Evolutionary conservation across 148 eudicot species (phyloP).

Genomic region (Nyssa sinensis): DNA sequence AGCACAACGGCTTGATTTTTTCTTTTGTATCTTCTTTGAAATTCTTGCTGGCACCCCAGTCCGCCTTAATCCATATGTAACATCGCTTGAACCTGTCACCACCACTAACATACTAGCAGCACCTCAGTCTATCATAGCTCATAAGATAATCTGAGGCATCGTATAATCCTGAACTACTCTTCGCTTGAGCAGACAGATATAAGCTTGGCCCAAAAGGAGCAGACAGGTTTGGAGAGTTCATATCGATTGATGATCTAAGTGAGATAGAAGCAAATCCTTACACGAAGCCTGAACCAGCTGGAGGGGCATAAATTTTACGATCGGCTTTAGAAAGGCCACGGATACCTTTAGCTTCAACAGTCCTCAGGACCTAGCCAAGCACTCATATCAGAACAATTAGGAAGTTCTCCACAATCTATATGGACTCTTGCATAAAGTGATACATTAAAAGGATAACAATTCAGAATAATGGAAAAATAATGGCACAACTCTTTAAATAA

Average conservation of each 20-base stretch:
- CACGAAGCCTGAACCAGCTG: slow-evolving; percentile 97
- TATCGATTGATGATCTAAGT: slow-evolving; percentile 61
- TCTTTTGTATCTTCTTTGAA: slow-evolving; percentile 87
- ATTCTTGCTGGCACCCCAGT: slow-evolving; percentile 91
- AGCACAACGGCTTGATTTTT: slow-evolving; percentile 87
- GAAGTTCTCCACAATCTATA: neutral
- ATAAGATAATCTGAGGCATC: slow-evolving; percentile 76
- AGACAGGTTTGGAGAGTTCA: slow-evolving; percentile 48
- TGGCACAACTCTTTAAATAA: neutral
- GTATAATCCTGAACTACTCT: slow-evolving; percentile 84
- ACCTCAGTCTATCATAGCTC: slow-evolving; percentile 66
- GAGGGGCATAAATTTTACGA: slow-evolving; percentile 81
- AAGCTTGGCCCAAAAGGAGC: slow-evolving; percentile 81
- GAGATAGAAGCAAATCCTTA: slow-evolving; percentile 71
- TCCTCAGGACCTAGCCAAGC: slow-evolving; percentile 67
- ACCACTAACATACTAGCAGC: slow-evolving; percentile 79
- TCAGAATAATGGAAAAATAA: neutral
- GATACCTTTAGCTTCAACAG: slow-evolving; percentile 98
- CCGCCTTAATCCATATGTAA: slow-evolving; percentile 83
- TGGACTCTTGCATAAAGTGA: neutral
- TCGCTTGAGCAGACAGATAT: slow-evolving; percentile 81
- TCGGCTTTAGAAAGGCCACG: slow-evolving; percentile 74
- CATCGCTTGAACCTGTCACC: slow-evolving; percentile 90
- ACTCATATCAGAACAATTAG: neutral
- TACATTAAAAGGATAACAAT: neutral